phyloP scores from a whole-genome alignment of 768 basidiomycete species.

The Leccinum boreale region DNA sequence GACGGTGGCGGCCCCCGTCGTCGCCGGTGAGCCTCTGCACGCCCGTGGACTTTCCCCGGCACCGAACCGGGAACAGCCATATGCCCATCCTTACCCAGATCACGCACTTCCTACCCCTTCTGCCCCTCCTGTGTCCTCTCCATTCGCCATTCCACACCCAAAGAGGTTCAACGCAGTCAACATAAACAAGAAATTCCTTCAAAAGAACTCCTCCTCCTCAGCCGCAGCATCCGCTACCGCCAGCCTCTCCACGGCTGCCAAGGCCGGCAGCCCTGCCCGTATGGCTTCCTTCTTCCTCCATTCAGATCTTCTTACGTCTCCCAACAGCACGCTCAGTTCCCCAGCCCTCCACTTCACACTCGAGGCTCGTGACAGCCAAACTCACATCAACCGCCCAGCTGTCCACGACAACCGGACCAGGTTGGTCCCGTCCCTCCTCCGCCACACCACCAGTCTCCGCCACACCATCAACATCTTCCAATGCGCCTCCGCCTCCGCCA shows the following conservation, averaged over 20 bases:
- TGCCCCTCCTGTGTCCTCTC: conserved; percentile 7
- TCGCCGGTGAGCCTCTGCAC: conserved; percentile 5
- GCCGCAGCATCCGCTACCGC: conserved; percentile 44
- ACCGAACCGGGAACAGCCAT: conserved; percentile 9
- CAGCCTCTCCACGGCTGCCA: conserved; percentile 39
- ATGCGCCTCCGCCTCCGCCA: conserved; percentile 44
- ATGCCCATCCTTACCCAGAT: conserved; percentile 17
- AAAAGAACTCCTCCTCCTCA: conserved; percentile 73
- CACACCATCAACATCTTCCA: conserved; percentile 45
- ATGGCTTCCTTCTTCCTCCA: conserved; percentile 26
- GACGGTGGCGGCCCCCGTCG: conserved; percentile 2
- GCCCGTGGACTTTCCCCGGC: conserved; percentile 18
- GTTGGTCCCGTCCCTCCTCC: conserved; percentile 80
- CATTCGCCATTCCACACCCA: conserved; percentile 45
- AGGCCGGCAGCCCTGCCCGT: conserved; percentile 54
- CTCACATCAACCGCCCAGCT: conserved; percentile 66
- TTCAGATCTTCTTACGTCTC: conserved; percentile 10
- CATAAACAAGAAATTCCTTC: conserved; percentile 95
- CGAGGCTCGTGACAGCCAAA: conserved; percentile 84
- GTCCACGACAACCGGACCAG: conserved; percentile 55
- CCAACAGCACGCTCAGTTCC: conserved; percentile 53
- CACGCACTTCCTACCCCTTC: conserved; percentile 8
- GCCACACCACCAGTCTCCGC: conserved; percentile 58
- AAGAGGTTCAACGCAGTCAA: conserved; percentile 90
- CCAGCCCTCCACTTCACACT: conserved; percentile 58